Evolutionary conservation across 2,329 filamentous ascomycete species (phyloP).

Genomic region (Periglandula ipomoeae): DNA sequence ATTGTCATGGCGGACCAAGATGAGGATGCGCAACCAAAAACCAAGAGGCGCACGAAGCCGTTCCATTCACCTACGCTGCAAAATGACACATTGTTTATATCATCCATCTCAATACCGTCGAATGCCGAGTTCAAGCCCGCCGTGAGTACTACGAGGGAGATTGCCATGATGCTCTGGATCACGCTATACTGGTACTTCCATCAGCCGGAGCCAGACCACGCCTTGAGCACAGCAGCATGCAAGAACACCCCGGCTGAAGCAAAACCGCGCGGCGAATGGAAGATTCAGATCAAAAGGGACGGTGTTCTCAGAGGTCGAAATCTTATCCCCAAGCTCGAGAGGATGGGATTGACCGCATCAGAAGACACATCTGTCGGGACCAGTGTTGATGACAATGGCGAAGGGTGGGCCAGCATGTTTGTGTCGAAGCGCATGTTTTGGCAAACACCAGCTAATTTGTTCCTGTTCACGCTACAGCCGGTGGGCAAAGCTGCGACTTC

Average conservation of each 20-base stretch:
- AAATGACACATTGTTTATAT: conserved; percentile 81
- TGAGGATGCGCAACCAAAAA: conserved; percentile 19
- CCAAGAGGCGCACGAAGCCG: conserved; percentile 15
- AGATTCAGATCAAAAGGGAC: conserved; percentile 72
- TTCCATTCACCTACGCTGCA: conserved; percentile 68
- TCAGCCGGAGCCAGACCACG: conserved; percentile 61
- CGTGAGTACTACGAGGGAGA: conserved; percentile 74
- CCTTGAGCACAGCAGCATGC: conserved; percentile 53
- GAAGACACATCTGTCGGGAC: conserved; percentile 68
- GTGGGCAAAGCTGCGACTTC: conserved; percentile 19
- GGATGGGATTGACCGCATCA: conserved; percentile 77
- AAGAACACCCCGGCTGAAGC: conserved; percentile 58
- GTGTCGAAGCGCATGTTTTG: conserved; percentile 76
- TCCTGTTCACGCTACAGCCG: conserved; percentile 76
- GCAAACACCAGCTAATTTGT: conserved; percentile 81
- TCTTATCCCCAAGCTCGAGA: conserved; percentile 80
- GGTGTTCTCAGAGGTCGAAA: conserved; percentile 82
- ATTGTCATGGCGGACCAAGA: conserved; percentile 8
- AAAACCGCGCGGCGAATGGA: conserved; percentile 77
- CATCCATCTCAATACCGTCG: conserved; percentile 78
- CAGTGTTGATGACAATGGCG: conserved; percentile 48
- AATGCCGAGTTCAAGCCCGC: conserved; percentile 71
- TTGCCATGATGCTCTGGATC: conserved; percentile 95
- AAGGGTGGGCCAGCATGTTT: conserved; percentile 73
- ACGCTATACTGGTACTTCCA: conserved; percentile 98